Conservation (phyloP, 768 basidiomycete species). For the Asterophora parasitica region DNA sequence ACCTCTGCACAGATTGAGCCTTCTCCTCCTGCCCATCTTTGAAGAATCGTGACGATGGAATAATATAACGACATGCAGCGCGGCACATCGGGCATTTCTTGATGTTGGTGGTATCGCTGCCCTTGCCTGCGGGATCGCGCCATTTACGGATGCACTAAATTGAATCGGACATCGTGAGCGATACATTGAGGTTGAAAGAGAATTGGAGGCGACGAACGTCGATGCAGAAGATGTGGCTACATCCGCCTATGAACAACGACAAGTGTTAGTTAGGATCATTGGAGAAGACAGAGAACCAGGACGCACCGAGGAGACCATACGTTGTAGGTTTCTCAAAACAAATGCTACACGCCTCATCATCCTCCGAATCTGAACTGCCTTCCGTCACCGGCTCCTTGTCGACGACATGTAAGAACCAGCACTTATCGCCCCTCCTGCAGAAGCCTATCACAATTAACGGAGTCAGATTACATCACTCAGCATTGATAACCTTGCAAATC, state of each 20-base stretch:
- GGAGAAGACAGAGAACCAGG: background rate
- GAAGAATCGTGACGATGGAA: conserved; percentile 68
- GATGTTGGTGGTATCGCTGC: conserved; percentile 47
- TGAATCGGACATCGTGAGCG: background rate
- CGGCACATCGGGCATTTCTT: conserved; percentile 84
- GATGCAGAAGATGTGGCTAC: conserved; percentile 76
- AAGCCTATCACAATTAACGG: conserved; percentile 41
- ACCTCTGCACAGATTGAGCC: conserved; percentile 43
- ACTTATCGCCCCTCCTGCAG: conserved; percentile 63
- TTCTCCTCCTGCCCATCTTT: conserved; percentile 52
- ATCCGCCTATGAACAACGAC: conserved; percentile 44
- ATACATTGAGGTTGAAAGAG: background rate
- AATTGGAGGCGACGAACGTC: conserved; percentile 38
- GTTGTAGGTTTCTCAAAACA: conserved; percentile 70
- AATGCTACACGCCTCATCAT: conserved; percentile 59
- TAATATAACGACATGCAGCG: conserved; percentile 58
- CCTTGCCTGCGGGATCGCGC: conserved; percentile 58
- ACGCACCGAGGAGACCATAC: conserved; percentile 64
- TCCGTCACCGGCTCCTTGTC: conserved; percentile 11
- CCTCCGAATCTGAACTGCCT: conserved; percentile 26
- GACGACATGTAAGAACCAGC: conserved; percentile 69
- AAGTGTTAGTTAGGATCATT: background rate
- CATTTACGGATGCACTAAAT: conserved; percentile 73
- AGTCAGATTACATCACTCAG: background rate
- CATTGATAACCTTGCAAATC: background rate